phyloP scores from a whole-genome alignment of 805 yeast genomes.

The Candida boleticola region DNA sequence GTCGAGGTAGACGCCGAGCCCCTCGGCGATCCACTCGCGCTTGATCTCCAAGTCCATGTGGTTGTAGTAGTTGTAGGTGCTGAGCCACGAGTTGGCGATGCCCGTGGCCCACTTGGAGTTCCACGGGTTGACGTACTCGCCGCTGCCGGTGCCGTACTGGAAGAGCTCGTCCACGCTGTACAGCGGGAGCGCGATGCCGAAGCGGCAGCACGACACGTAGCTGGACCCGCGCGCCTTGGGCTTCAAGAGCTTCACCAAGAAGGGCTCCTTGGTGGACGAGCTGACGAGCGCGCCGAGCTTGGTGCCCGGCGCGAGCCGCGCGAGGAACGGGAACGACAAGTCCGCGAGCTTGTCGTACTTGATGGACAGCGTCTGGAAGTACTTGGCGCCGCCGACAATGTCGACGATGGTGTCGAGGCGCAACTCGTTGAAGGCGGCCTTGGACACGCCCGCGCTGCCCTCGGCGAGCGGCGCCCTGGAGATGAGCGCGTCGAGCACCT shows the following conservation, averaged over 20 bases:
- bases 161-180: slow-evolving; percentile 31
- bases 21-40: slow-evolving; percentile 34
- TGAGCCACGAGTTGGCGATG: slow-evolving; percentile 27
- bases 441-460: slow-evolving; percentile 15
- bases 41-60: slow-evolving; percentile 25
- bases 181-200: slow-evolving; percentile 26
- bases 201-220: slow-evolving; percentile 36
- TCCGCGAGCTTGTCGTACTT: slow-evolving; percentile 28
- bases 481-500: slow-evolving; percentile 33
- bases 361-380: slow-evolving; percentile 29
- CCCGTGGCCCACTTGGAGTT: slow-evolving; percentile 30
- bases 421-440: slow-evolving; percentile 20
- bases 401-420: slow-evolving; percentile 38
- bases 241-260: slow-evolving; percentile 33
- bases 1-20: slow-evolving; percentile 21
- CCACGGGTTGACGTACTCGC: slow-evolving; percentile 32
- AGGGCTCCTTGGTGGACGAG: slow-evolving; percentile 28
- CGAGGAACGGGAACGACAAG: slow-evolving; percentile 27
- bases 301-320: slow-evolving; percentile 10
- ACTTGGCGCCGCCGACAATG: slow-evolving; percentile 37
- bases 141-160: slow-evolving; percentile 14
- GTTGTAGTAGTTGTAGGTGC: slow-evolving; percentile 35
- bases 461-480: slow-evolving; percentile 14
- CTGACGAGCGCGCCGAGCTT: slow-evolving; percentile 22
- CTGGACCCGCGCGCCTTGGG: slow-evolving; percentile 33